phyloP scores from a whole-genome alignment of 2,329 filamentous ascomycete genomes.

The Nothopassalora personata region DNA sequence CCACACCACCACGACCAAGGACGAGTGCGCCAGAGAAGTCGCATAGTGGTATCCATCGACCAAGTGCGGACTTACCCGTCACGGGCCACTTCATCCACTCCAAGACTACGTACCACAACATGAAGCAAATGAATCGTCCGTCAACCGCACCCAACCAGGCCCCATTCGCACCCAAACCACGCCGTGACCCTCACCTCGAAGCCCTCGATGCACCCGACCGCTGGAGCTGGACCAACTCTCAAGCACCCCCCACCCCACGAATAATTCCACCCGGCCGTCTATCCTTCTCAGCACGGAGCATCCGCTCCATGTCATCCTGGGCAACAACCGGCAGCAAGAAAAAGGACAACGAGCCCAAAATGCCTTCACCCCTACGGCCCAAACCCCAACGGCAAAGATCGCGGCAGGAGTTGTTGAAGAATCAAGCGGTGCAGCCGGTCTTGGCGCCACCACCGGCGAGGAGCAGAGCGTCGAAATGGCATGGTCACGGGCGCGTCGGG shows the following conservation, averaged over 20 bases:
- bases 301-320: slow-evolving; percentile 11
- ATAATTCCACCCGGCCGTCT: slow-evolving; percentile 6
- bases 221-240: slow-evolving; percentile 28
- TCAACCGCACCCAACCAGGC: not conserved
- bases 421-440: slow-evolving; percentile 11
- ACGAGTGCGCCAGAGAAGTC: not conserved
- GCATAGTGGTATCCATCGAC: not conserved
- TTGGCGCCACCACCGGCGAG: slow-evolving; percentile 3
- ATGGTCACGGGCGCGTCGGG: not conserved
- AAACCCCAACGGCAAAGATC: not conserved
- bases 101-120: not conserved
- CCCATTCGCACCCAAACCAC: not conserved
- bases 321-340: slow-evolving; percentile 1
- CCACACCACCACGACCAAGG: not conserved
- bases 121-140: not conserved
- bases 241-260: slow-evolving; percentile 27
- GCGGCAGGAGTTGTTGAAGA: slow-evolving; percentile 9
- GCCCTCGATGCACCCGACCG: slow-evolving; percentile 7
- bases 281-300: slow-evolving; percentile 1
- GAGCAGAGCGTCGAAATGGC: not conserved
- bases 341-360: not conserved
- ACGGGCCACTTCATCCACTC: not conserved
- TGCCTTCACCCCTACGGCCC: not conserved
- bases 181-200: not conserved
- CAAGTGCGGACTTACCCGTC: not conserved